Evolutionary conservation across 768 basidiomycete species (phyloP).

Genomic region (Pleurotus cornucopiae): DNA sequence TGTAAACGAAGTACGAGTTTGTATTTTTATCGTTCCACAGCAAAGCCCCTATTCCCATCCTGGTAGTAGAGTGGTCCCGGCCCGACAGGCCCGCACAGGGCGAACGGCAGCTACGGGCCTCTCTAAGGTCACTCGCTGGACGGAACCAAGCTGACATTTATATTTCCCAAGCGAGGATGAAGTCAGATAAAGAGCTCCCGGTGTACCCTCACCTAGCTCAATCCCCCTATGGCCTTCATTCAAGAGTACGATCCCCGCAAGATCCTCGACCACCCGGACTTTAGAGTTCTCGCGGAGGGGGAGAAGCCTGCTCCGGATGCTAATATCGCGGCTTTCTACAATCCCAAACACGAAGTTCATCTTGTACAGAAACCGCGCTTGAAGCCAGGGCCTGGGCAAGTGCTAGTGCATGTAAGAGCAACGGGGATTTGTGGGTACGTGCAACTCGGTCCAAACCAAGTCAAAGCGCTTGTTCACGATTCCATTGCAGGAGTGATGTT

Average conservation of each 20-base stretch:
- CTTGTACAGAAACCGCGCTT: conserved; percentile 62
- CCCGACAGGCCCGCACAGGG: background rate
- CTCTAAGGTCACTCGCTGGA: too few species aligned
- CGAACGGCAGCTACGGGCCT: background rate
- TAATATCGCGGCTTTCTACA: conserved; percentile 59
- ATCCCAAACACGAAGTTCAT: conserved; percentile 58
- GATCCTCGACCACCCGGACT: conserved; percentile 51
- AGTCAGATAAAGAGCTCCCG: conserved; percentile 1
- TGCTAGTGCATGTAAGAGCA: conserved; percentile 60
- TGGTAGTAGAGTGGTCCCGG: background rate
- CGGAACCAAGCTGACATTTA: background rate
- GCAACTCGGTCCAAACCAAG: background rate
- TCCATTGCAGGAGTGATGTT: conserved; percentile 52
- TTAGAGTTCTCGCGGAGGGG: conserved; percentile 45
- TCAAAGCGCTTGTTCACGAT: background rate
- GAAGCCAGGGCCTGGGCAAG: conserved; percentile 60
- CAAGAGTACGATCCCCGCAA: conserved; percentile 53
- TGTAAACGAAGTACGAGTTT: too few species aligned
- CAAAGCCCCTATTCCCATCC: too few species aligned
- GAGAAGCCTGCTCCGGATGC: conserved; percentile 42
- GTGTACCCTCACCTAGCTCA: background rate
- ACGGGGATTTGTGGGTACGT: conserved; percentile 65
- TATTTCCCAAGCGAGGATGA: conserved; percentile 3
- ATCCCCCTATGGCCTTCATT: conserved; percentile 25
- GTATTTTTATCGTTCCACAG: too few species aligned